Evolutionary conservation across 2,329 filamentous ascomycete species (phyloP).

Genomic region (Cadophora luteo-olivacea): DNA sequence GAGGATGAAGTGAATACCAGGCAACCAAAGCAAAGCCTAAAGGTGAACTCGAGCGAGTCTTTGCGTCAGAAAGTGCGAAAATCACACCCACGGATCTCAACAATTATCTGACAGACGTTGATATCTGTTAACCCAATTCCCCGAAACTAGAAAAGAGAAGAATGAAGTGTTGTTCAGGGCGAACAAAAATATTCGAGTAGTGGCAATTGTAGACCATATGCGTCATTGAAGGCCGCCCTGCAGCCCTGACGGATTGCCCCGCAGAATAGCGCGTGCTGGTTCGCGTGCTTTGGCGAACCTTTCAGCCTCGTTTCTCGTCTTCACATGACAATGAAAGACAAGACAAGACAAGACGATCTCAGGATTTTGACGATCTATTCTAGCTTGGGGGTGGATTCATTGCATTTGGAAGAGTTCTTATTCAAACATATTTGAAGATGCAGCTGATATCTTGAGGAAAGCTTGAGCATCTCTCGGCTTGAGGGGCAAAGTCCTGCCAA

Average conservation of each 20-base stretch:
- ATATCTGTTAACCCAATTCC: background rate
- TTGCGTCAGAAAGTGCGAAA: background rate
- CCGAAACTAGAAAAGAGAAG: background rate
- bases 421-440: too few species aligned
- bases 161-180: background rate
- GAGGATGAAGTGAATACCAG: background rate
- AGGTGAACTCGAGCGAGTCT: constrained; percentile 8
- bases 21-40: background rate
- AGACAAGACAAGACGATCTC: background rate
- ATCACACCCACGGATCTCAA: background rate
- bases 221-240: constrained; percentile 12
- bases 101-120: background rate
- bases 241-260: constrained; percentile 10
- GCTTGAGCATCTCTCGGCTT: too few species aligned
- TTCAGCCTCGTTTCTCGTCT: constrained; percentile 17
- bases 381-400: too few species aligned
- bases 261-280: background rate
- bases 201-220: constrained; percentile 12
- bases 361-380: background rate
- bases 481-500: too few species aligned
- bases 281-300: background rate
- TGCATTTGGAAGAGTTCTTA: background rate
- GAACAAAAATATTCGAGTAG: background rate
- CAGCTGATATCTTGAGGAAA: background rate
- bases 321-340: constrained; percentile 4